A percentile compares a stretch with the other conserved stretches of the same genome.
Conservation (phyloP, 495 filamentous ascomycete species). For the Alectoria sarmentosa region DNA sequence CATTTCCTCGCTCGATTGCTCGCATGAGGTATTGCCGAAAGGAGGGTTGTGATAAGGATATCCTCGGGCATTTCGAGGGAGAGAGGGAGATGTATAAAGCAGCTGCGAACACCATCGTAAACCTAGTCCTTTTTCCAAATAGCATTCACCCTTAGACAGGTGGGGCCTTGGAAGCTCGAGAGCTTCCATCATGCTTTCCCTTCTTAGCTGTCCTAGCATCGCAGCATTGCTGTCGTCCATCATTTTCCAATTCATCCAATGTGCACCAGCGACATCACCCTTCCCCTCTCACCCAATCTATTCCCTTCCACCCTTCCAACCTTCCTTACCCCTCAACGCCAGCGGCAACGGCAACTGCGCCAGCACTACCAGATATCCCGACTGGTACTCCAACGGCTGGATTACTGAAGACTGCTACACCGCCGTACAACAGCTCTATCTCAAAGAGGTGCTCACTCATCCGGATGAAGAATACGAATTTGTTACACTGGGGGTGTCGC, state of each 20-base stretch:
- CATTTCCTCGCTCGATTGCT: neutral
- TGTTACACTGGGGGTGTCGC: neutral
- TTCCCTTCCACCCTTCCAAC: neutral
- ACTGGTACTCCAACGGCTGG: slow-evolving; percentile 4
- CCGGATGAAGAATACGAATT: slow-evolving; percentile 1
- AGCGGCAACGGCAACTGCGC: slow-evolving; percentile 14
- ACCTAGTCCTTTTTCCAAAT: too few species aligned
- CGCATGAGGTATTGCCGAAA: slow-evolving; percentile 1
- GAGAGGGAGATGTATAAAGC: neutral
- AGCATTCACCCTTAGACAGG: neutral
- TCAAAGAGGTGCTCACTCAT: neutral
- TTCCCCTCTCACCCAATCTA: neutral
- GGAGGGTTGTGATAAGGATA: neutral
- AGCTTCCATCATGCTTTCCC: neutral
- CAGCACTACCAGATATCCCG: neutral
- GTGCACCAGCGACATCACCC: neutral
- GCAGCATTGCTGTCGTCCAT: neutral
- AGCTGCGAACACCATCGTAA: neutral
- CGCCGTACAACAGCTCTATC: slow-evolving; percentile 1
- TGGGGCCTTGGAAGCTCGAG: too few species aligned
- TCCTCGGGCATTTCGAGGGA: neutral
- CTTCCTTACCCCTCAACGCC: neutral
- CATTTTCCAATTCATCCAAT: neutral
- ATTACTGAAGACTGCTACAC: slow-evolving; percentile 10
- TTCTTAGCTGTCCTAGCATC: neutral